Evolutionary conservation across 441 rosid species (phyloP).

Genomic region (Hura crepitans): DNA sequence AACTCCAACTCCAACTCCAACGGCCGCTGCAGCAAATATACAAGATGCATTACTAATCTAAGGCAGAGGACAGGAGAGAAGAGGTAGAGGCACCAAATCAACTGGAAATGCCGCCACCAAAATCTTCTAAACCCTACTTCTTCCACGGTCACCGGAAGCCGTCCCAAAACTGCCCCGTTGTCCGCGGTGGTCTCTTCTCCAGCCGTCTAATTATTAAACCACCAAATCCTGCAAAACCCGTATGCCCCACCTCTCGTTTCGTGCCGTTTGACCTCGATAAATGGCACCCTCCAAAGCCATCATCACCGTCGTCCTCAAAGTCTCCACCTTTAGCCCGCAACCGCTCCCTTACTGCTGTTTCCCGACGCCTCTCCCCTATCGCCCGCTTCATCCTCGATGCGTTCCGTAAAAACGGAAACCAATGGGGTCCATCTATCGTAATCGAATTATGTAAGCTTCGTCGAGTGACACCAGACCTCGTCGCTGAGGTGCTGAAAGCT

Average conservation of each 20-base stretch:
- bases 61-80: background rate
- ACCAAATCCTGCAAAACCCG: conserved; percentile 16
- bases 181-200: conserved; percentile 70
- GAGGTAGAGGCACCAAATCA: background rate
- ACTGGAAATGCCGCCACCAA: conserved; percentile 15
- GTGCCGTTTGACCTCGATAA: conserved; percentile 54
- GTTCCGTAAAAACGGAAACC: conserved; percentile 50
- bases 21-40: background rate
- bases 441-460: conserved; percentile 76
- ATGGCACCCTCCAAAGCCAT: conserved; percentile 56
- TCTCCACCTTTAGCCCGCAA: conserved; percentile 11
- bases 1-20: background rate
- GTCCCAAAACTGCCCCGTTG: conserved; percentile 66
- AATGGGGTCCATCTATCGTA: conserved; percentile 63
- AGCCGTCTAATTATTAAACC: conserved; percentile 45
- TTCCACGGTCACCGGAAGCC: conserved; percentile 80
- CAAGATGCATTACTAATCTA: background rate
- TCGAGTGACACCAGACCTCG: conserved; percentile 69
- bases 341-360: conserved; percentile 28
- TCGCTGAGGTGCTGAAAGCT: conserved; percentile 69
- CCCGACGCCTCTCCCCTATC: conserved; percentile 64
- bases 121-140: conserved; percentile 55
- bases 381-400: conserved; percentile 78
- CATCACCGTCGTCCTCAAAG: conserved; percentile 18
- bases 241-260: conserved; percentile 11